A percentile compares a stretch with the other conserved stretches of the same genome.
phyloP scores from a whole-genome alignment of 345 rosid genomes.

The Melaleuca quinquenervia region DNA sequence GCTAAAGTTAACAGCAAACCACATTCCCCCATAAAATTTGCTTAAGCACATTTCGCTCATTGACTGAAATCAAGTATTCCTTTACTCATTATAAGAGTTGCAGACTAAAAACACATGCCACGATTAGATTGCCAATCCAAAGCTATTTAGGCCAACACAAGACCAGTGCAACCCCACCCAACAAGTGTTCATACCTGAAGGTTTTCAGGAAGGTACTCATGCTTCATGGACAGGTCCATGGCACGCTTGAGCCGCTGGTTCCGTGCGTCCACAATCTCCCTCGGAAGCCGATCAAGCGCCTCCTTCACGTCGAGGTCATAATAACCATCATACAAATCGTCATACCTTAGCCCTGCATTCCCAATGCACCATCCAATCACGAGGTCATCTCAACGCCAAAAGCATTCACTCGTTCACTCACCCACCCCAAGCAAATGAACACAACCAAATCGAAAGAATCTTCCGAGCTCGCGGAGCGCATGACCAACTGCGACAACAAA shows the following conservation, averaged over 20 bases:
- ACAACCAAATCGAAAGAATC: background rate
- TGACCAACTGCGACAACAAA: background rate
- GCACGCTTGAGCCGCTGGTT: conserved; percentile 20
- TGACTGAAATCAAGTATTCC: background rate
- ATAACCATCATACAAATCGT: conserved; percentile 7
- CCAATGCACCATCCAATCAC: background rate
- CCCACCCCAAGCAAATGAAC: background rate
- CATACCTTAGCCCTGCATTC: conserved; percentile 12
- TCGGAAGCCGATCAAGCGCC: conserved; percentile 9
- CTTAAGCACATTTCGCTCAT: background rate
- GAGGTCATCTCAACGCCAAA: background rate
- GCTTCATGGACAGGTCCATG: conserved; percentile 19
- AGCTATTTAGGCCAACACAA: background rate
- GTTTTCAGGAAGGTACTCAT: conserved; percentile 13
- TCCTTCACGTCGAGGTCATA: conserved; percentile 13
- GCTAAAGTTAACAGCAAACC: background rate
- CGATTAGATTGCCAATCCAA: background rate
- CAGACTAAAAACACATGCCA: background rate
- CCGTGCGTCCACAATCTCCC: conserved; percentile 13
- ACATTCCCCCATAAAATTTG: background rate
- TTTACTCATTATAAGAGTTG: background rate
- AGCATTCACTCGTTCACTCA: background rate
- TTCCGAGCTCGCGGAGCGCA: background rate
- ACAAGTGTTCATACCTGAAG: conserved; percentile 4
- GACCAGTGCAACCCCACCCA: background rate